phyloP scores from a whole-genome alignment of 2,329 filamentous ascomycete species.

The Lasiodiplodia hormozganensis region DNA sequence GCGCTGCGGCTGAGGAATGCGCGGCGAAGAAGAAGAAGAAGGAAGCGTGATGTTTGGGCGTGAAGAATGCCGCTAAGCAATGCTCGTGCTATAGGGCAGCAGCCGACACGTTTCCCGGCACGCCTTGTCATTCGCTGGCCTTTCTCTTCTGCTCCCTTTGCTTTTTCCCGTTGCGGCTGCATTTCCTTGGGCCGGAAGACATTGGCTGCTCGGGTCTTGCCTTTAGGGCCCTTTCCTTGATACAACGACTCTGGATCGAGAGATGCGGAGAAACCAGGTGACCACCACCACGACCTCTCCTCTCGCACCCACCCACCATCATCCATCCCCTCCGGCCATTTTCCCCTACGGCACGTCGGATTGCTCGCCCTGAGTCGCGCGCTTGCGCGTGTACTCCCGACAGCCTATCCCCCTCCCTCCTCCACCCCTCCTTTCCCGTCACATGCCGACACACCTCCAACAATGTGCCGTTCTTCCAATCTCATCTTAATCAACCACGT shows the following conservation, averaged over 20 bases:
- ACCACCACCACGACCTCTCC: not conserved
- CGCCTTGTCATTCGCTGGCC: not conserved
- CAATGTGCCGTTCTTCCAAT: not conserved
- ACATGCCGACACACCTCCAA: not conserved
- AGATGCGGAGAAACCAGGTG: not conserved
- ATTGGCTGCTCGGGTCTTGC: not conserved
- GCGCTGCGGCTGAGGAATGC: constrained; percentile 17
- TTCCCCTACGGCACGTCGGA: not conserved
- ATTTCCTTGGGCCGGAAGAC: not conserved
- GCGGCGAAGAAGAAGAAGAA: no score
- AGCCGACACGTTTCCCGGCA: not conserved
- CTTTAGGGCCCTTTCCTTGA: not conserved
- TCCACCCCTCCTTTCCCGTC: not conserved
- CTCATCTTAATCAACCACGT: not conserved
- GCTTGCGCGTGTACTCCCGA: no score
- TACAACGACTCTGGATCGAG: not conserved
- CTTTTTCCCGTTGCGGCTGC: constrained; percentile 1
- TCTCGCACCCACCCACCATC: not conserved
- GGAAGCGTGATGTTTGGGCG: not conserved
- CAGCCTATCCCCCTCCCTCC: not conserved
- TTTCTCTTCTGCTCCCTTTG: not conserved
- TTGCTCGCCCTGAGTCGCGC: not conserved
- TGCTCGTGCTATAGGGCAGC: constrained; percentile 9
- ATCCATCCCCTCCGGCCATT: no score
- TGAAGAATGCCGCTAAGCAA: constrained; percentile 1